Base-by-base conservation (phyloP, 2,329 filamentous ascomycete genomes). In the Pseudogymnoascus sp. region DNA sequence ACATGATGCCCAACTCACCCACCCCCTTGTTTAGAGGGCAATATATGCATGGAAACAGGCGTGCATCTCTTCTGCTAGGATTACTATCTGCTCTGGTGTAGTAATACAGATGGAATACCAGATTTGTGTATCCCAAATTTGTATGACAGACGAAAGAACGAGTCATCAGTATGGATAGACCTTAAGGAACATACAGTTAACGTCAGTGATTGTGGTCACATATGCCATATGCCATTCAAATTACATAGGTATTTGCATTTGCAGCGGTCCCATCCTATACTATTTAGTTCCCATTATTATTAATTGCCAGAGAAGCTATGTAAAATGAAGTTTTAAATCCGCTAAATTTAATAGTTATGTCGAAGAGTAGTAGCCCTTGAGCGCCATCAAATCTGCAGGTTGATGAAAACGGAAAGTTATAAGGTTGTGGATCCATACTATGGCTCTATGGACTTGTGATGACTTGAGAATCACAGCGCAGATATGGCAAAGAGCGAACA, bases 371-470 rank as follows among this genome's bases (percentile, higher is more conserved):
- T 33, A 33, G n/a, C 11, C 16, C 16, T 53, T 35, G 50, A 12
- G 50, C 16, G 6, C 50, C 16, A n/a, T 56, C 10, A 35, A 56
- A 56, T 56, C 50, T 56, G 50, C 50, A 56, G 16, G 50, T 33
- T 33, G 50, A 56, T 56, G 28, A 56, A 56, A 56, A 56, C 50
- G 50, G 50, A 56, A 56, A 33, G 50, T 33, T 56, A 56, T 56
- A 56, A 35, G 50, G 50, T 56, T 56, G 50, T 56, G 50, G 50
- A 56, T 56, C 47, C 28, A 21, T 56, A 56, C 50, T 56, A 33
- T 56, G 50, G 28, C n/a, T 35, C 50, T 6, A 18, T 56, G 50
- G 25, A 33, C 28, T 53, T 56, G 50, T 56, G 50, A 56, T 56
- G 50, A 56, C 28, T 56, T 56, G 35, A 56, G 16, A 28, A 33